Evolutionary conservation across 2,329 filamentous ascomycete genomes (phyloP), one percentile per base, ranked within the genome.

Genomic region (Aureobasidium musti): DNA sequence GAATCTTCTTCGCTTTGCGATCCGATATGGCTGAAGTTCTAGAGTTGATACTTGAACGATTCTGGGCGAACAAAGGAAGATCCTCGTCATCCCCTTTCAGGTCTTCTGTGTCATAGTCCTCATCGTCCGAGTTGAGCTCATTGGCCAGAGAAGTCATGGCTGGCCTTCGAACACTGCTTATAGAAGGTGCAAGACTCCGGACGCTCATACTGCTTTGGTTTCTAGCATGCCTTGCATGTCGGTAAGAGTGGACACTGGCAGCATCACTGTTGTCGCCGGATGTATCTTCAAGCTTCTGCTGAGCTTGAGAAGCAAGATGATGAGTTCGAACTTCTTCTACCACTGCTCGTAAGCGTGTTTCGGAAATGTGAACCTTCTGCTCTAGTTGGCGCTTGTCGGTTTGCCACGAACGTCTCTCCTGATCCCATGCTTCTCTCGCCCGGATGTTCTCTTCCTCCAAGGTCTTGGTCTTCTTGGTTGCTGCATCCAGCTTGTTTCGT

Each of bases 331-430:
- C 86, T 77, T 98, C 95, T 43, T 94, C 91, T 52, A 99, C 82
- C 13, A 99, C 85, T 13, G 86, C 84, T 75, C 94, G 95, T 65
- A 99, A 78, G 43, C 94, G 88, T 35, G 85, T 91, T 79, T 99
- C 95, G 1, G 92, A 90, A n/a, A 97, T 85, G 76, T 98, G 93
- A 17, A 97, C 80, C 71, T 91, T 92, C 66, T 91, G 88, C 77
- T 99, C 94, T 68, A 91, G 84, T 66, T 86, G 90, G 65, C 93
- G 88, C 73, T 87, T 90, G 75, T 96, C 92, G 54, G 89, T 87
- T 14, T 93, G 89, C 92, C 93, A 98, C 2, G 82, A 81, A 65
- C 94, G 88, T 75, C 90, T 95, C 70, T 99, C 95, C 63, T 86
- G 87, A 13, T 89, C 88, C 91, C 92, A 97, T 67, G 92, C 83